Conservation (phyloP, 805 yeast species). For the Suhomyces canberraensis region DNA sequence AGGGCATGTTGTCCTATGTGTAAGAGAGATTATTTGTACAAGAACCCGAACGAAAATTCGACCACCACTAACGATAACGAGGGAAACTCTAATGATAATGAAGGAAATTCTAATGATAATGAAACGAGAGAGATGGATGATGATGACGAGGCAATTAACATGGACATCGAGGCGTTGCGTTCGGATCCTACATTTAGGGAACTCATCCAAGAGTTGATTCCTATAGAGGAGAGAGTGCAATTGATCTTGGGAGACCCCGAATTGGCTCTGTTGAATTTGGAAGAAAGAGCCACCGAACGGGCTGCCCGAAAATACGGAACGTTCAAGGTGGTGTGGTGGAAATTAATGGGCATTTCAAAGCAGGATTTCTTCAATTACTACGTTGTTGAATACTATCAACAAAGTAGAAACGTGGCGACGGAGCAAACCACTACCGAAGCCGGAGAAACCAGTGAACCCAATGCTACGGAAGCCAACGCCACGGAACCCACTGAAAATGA, state of each 20-base stretch:
- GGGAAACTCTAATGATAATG: neutral
- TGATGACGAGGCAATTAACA: constrained; percentile 8
- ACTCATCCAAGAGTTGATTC: constrained; percentile 38
- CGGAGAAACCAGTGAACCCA: no score
- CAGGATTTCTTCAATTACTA: constrained; percentile 46
- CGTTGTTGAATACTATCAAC: neutral
- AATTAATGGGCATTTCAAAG: constrained; percentile 51
- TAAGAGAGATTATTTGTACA: constrained; percentile 60
- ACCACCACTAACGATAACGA: neutral
- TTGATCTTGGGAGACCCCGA: constrained; percentile 37
- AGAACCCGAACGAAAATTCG: constrained; percentile 4
- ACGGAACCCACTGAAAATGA: no score
- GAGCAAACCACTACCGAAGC: no score
- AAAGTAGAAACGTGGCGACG: no score
- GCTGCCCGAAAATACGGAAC: constrained; percentile 34
- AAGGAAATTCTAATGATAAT: constrained; percentile 3
- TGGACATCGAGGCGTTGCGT: constrained; percentile 33
- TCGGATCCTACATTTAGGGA: constrained; percentile 35
- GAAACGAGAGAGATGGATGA: constrained; percentile 10
- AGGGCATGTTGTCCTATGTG: constrained; percentile 85
- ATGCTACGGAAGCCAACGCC: no score
- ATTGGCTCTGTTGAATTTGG: constrained; percentile 37
- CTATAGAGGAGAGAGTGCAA: constrained; percentile 40
- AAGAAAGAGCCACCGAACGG: constrained; percentile 39
- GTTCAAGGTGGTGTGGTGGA: constrained; percentile 47